phyloP scores from a whole-genome alignment of 306 rosid species.

The Rubus idaeus region DNA sequence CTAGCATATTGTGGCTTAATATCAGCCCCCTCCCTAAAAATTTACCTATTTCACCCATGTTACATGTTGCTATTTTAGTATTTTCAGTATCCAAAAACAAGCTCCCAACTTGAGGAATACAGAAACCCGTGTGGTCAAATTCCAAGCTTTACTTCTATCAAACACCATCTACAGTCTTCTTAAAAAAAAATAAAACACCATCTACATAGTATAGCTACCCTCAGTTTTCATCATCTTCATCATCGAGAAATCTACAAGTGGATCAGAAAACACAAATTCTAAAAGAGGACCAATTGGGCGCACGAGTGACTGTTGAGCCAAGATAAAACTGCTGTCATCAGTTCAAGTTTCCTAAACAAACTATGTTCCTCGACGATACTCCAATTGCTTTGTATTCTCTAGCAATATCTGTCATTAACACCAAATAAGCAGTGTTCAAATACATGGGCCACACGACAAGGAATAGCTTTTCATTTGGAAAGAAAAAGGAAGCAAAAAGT shows the following conservation, averaged over 20 bases:
- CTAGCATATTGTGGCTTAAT: not conserved
- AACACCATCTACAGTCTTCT: slow-evolving; percentile 54
- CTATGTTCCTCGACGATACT: slow-evolving; percentile 59
- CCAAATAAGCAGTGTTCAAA: not conserved
- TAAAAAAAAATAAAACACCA: slow-evolving; percentile 33
- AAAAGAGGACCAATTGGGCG: not conserved
- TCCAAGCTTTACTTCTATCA: slow-evolving; percentile 69
- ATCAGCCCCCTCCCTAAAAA: not conserved
- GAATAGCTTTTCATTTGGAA: not conserved
- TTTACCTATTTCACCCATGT: slow-evolving; percentile 24
- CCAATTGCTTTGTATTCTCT: slow-evolving; percentile 77
- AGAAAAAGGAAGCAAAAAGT: not conserved
- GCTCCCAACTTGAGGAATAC: slow-evolving; percentile 58
- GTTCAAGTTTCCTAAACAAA: slow-evolving; percentile 5
- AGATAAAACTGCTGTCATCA: not conserved
- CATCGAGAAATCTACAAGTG: slow-evolving; percentile 34
- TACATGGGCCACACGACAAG: not conserved
- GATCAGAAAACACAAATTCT: not conserved
- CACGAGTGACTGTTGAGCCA: not conserved
- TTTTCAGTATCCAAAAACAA: slow-evolving; percentile 65
- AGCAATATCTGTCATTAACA: slow-evolving; percentile 51
- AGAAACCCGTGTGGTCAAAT: slow-evolving; percentile 66
- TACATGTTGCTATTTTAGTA: slow-evolving; percentile 28
- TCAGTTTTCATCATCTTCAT: slow-evolving; percentile 64
- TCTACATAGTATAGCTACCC: slow-evolving; percentile 65